phyloP scores from a whole-genome alignment of 2,329 filamentous ascomycete species.

The Aspergillus luchuensis region DNA sequence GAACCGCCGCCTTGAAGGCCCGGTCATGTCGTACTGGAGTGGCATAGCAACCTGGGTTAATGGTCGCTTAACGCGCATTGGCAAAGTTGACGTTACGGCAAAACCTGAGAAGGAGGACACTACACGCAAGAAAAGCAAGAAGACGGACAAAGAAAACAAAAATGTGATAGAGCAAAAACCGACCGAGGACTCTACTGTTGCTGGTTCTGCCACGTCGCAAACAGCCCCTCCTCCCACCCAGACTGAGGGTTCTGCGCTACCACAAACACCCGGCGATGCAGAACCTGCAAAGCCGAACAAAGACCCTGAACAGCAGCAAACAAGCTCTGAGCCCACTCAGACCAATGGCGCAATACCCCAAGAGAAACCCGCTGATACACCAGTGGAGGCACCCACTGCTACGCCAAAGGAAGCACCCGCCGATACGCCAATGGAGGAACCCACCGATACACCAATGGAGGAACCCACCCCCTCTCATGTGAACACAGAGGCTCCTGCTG shows the following conservation, averaged over 20 bases:
- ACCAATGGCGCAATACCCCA: slow-evolving; percentile 3
- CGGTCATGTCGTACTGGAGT: slow-evolving; percentile 90
- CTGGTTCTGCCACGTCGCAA: slow-evolving; percentile 14
- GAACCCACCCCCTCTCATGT: not conserved
- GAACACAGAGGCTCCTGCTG: not conserved
- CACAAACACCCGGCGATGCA: slow-evolving; percentile 13
- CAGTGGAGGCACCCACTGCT: not conserved
- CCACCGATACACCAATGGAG: not conserved
- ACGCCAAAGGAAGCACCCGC: not conserved
- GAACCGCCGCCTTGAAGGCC: slow-evolving; percentile 81
- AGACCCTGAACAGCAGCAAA: slow-evolving; percentile 9
- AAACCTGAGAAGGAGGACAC: slow-evolving; percentile 52
- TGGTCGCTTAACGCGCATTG: slow-evolving; percentile 71
- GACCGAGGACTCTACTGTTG: slow-evolving; percentile 14
- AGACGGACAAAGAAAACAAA: slow-evolving; percentile 33
- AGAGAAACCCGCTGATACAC: slow-evolving; percentile 4
- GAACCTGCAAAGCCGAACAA: slow-evolving; percentile 15
- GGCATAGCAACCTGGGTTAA: slow-evolving; percentile 82
- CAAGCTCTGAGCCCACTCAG: not conserved
- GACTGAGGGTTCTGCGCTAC: slow-evolving; percentile 9
- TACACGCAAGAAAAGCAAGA: slow-evolving; percentile 39
- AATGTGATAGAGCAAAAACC: slow-evolving; percentile 23
- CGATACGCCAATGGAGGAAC: not conserved
- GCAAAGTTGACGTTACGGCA: slow-evolving; percentile 57
- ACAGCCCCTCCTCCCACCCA: slow-evolving; percentile 7